Conservation (phyloP, 352 stramenopile species). For the Globisporangium viniferum region DNA sequence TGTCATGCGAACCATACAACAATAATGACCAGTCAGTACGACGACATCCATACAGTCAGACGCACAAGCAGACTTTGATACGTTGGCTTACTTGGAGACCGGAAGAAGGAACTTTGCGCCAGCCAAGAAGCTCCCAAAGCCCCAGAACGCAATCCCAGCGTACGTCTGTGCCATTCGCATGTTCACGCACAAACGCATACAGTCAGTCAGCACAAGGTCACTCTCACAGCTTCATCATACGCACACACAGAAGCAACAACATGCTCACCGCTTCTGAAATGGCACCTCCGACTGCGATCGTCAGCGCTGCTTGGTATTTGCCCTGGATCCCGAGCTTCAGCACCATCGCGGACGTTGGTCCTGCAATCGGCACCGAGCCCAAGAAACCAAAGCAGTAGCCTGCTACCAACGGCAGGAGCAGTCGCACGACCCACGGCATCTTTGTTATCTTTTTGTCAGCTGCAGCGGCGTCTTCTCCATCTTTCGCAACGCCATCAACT, state of each 20-base stretch:
- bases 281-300: conserved; percentile 77
- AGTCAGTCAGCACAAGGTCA: conserved; percentile 6
- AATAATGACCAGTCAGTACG: conserved; percentile 5
- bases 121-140: conserved; percentile 85
- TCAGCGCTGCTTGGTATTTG: conserved; percentile 76
- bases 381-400: conserved; percentile 86
- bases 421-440: conserved; percentile 48
- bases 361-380: conserved; percentile 78
- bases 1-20: conserved; percentile 17
- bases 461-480: conserved; percentile 15
- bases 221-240: not conserved
- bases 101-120: conserved; percentile 80
- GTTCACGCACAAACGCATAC: not conserved
- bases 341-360: conserved; percentile 86
- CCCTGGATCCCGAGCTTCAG: conserved; percentile 85
- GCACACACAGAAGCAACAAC: not conserved
- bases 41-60: not conserved
- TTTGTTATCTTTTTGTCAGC: conserved; percentile 10
- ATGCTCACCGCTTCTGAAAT: conserved; percentile 74
- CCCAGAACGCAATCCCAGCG: conserved; percentile 86
- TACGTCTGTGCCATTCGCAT: conserved; percentile 52
- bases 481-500: not conserved
- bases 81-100: conserved; percentile 69
- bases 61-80: not conserved
- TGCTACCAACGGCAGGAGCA: conserved; percentile 70